Evolutionary conservation across 495 filamentous ascomycete genomes (phyloP).

Genomic region (Neurospora sp.): DNA sequence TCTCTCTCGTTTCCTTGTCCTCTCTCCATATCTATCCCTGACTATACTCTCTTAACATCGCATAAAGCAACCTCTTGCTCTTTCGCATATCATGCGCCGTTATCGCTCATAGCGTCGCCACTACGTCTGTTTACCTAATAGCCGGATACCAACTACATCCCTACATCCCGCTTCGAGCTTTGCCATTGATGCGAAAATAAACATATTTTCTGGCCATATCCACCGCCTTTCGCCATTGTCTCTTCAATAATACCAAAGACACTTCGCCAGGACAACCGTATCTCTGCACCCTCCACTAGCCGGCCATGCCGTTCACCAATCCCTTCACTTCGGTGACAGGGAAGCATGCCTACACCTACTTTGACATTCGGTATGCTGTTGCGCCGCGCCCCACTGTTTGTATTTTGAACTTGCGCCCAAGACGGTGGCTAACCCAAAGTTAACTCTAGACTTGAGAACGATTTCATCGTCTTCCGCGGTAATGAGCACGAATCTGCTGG

Average conservation of each 20-base stretch:
- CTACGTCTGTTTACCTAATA: not conserved
- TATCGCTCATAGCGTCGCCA: not conserved
- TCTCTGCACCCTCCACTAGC: not conserved
- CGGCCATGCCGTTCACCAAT: slow-evolving; percentile 40
- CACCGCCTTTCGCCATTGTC: not conserved
- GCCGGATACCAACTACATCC: not conserved
- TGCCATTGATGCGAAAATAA: not conserved
- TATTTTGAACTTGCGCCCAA: not conserved
- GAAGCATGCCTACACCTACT: slow-evolving; percentile 34
- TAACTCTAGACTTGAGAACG: slow-evolving; percentile 56
- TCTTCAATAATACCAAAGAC: not conserved
- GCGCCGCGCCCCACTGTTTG: not conserved
- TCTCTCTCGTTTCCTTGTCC: not conserved
- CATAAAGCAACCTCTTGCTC: not conserved
- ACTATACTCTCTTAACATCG: not conserved
- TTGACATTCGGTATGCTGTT: slow-evolving; percentile 44
- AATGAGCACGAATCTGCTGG: slow-evolving; percentile 64
- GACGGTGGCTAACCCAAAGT: not conserved
- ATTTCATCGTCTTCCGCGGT: slow-evolving; percentile 71
- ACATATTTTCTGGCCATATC: not conserved
- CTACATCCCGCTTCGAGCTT: not conserved
- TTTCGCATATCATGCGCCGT: not conserved
- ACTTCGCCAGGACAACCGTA: not conserved
- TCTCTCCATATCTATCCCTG: not conserved
- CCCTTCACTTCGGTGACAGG: slow-evolving; percentile 35